These are phyloP conservation scores for Talaromyces amestolkiae DNA, from an alignment of 2,329 filamentous ascomycete species.

Conservation along the genomic window DNA sequence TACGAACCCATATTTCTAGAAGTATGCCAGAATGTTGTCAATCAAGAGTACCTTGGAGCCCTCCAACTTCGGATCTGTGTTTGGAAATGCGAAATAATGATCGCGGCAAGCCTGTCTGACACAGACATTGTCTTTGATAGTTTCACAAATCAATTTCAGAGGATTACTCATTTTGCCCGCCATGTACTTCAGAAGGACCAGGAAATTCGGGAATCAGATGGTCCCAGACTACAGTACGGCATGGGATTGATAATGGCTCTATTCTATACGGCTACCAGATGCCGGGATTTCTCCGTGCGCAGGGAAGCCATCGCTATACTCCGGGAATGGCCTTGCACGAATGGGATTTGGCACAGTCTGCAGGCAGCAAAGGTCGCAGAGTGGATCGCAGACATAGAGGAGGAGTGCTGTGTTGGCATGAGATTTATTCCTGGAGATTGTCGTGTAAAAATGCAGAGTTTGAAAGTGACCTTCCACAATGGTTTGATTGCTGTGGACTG, in stretches of 20 bases:
- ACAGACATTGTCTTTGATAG: background rate
- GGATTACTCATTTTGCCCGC: conserved; percentile 1
- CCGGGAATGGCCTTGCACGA: background rate
- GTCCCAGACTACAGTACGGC: background rate
- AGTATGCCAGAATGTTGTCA: background rate
- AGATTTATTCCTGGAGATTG: background rate
- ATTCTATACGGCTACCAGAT: conserved; percentile 5
- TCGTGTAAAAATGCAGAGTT: background rate
- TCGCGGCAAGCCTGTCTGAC: background rate
- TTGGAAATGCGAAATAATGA: conserved; percentile 3
- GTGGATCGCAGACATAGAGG: conserved; percentile 3
- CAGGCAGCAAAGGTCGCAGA: conserved; percentile 1
- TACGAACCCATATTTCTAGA: background rate
- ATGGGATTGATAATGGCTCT: conserved; percentile 6
- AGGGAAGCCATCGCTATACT: background rate
- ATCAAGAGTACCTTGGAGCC: background rate
- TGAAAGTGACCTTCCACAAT: background rate
- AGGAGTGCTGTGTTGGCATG: background rate
- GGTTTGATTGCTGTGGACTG: background rate
- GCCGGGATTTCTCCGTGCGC: background rate
- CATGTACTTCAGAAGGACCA: conserved; percentile 1
- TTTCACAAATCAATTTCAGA: background rate
- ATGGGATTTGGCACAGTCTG: conserved; percentile 1
- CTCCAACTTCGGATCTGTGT: background rate
- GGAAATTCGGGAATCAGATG: background rate